Percentiles rank a stretch among this genome's conserved stretches.
These are phyloP conservation scores for Phoma sp. DNA, from an alignment of 2,329 filamentous ascomycete species.

Conservation along the genomic window DNA sequence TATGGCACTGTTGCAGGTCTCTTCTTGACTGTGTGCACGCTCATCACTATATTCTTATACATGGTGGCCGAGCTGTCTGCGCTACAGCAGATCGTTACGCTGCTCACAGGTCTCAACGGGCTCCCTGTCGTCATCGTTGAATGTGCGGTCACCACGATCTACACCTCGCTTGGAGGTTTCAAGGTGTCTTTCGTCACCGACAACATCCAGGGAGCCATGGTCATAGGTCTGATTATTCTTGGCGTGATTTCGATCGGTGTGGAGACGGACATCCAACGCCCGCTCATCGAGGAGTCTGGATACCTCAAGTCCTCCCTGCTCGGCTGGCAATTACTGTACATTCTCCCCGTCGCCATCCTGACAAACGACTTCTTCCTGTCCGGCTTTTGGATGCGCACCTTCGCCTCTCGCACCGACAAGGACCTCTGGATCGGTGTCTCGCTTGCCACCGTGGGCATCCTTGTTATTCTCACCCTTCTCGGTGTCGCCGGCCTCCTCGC, in stretches of 20 bases:
- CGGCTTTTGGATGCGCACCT: constrained; percentile 83
- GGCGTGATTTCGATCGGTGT: constrained; percentile 79
- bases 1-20: constrained; percentile 73
- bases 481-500: constrained; percentile 76
- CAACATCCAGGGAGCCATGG: constrained; percentile 80
- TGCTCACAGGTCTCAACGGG: constrained; percentile 75
- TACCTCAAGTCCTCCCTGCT: constrained; percentile 72
- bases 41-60: constrained; percentile 83
- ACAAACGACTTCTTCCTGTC: constrained; percentile 90
- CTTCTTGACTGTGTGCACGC: constrained; percentile 77
- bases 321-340: constrained; percentile 86
- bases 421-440: constrained; percentile 77
- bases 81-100: constrained; percentile 76
- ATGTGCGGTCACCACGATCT: constrained; percentile 78
- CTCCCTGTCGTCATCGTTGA: constrained; percentile 79
- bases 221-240: constrained; percentile 74
- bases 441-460: constrained; percentile 67
- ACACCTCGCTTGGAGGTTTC: constrained; percentile 84
- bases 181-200: constrained; percentile 84
- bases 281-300: constrained; percentile 70
- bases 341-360: constrained; percentile 78
- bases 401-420: constrained; percentile 78
- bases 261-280: constrained; percentile 73
- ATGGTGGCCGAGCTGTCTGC: constrained; percentile 86
- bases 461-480: constrained; percentile 74